A percentile compares a stretch with the other conserved stretches of the same genome.
These are phyloP conservation scores for Mycena capillaripes DNA, from an alignment of 768 basidiomycete genomes.

Conservation along the genomic window DNA sequence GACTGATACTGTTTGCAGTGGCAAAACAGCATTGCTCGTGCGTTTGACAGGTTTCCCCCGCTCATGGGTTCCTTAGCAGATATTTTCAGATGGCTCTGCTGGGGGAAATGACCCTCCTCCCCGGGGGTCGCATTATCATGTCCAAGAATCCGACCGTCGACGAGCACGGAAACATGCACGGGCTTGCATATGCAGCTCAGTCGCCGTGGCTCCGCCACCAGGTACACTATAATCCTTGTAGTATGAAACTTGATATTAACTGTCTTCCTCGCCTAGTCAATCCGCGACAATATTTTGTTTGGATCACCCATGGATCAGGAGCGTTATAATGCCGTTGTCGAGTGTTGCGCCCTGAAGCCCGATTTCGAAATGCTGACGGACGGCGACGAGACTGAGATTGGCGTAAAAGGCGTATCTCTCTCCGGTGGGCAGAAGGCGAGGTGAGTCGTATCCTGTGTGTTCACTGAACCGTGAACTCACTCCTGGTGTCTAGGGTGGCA, in stretches of 20 bases:
- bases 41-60: constrained; percentile 40
- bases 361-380: constrained; percentile 90
- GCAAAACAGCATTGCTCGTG: constrained; percentile 86
- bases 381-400: constrained; percentile 90
- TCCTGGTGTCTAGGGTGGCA: constrained; percentile 75
- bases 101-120: constrained; percentile 75
- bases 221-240: too few species aligned
- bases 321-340: constrained; percentile 82
- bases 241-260: too few species aligned
- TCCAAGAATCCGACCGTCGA: constrained; percentile 76
- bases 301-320: constrained; percentile 80
- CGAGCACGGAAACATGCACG: constrained; percentile 70
- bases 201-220: constrained; percentile 78
- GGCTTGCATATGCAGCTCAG: constrained; percentile 84
- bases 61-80: not conserved
- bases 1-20: constrained; percentile 51
- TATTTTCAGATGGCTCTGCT: constrained; percentile 71
- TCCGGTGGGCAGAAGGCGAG: constrained; percentile 89
- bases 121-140: constrained; percentile 70
- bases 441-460: constrained; percentile 45
- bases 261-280: constrained; percentile 57
- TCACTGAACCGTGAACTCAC: not conserved
- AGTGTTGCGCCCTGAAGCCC: constrained; percentile 84
- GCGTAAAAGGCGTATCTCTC: constrained; percentile 76
- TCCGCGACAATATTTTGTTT: constrained; percentile 87